Evolutionary conservation across 2,329 filamentous ascomycete genomes (phyloP), one percentile per base, ranked within the genome.

Genomic region (Talaromyces sp.): DNA sequence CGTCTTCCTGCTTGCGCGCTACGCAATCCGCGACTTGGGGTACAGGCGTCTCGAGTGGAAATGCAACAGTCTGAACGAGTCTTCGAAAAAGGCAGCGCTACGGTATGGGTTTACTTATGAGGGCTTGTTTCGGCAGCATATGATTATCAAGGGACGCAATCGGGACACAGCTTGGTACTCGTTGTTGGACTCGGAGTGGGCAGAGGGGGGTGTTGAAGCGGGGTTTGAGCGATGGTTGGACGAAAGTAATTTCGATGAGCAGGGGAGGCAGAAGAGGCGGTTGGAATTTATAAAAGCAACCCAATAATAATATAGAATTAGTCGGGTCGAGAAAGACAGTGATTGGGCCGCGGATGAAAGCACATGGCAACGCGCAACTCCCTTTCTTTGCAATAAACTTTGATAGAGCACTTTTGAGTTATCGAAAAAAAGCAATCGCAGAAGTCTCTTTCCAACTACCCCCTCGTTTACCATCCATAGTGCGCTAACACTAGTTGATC

Each of bases 1-100:
- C 0, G 79, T 84, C 66, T 87, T 83, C 65, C 75, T 89, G 1
- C 72, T 88, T 37, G 79, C 85, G 56, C 76, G 76, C 27, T 78
- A 85, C 59, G 81, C 81, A 0, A 84, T 88, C 67, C 81, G 83
- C 8, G 78, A 81, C 4, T 70, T 88, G 41, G 80, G 82, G 0
- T 87, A 85, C 70, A 73, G 82, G 11, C 77, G 87, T 16, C 81
- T 87, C 5, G 86, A 88, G 72, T 89, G 87, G 87, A 89, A 89
- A 70, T 85, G 84, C 64, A 83, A 88, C 70, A 68, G 77, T 27
- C 74, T 85, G 14, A 89, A 89, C 68, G 76, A 71, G 48, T 77
- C 82, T 0, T 87, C 84, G 57, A 76, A 79, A 22, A 76, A 80
- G 9, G 86, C 87, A 0, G 87, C 87, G 0, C 67, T 75, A 67